Base-by-base conservation (phyloP, 495 filamentous ascomycete species). In the Aspergillus homomorphus region DNA sequence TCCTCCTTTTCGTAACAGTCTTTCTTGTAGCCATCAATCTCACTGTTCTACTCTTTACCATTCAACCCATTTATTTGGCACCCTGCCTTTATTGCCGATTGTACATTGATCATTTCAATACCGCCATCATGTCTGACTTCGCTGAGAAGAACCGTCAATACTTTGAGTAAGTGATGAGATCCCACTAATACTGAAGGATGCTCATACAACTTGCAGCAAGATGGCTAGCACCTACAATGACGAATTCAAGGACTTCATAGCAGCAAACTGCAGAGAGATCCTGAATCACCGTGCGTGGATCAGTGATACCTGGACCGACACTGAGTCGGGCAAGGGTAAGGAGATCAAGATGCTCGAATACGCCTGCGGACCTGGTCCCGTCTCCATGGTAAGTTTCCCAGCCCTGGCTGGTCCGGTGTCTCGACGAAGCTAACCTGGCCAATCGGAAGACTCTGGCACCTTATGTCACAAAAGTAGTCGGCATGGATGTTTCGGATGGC, bases 341-440 rank as follows among this genome's bases (percentile, higher is more conserved):
- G 71, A 80, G 24, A 73, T 88, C 45, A 77, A 79, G 30, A 64
- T 90, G 51, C 73, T 92, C 10, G 89, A 92, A 61, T 92, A 91
- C 70, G 89, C 89, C 46, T 90, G 87, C 58, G 89, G 89, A 3
- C 84, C 87, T 18, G 89, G 89, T 4, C 55, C 77, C 60, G 76
- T 89, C 60, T 84, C 83, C 6, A 71, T 77, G 59, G 82, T 83
- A 64, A 63, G 77, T 59, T 18, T 3, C 44, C 16, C 26, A 21
- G 20, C 38, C 53, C 4, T 30, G 9, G 10, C 18, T 10, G 1
- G 4, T 20, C 7, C 3, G 45, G 6, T 15, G 20, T 26, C 5
- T 38, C 33, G 12, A 14, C 4, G 33, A 38, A 38, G 2, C 33
- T 5, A 38, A 38, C 7, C 33, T 38, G 33, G 15, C 33, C 4